Base-by-base conservation (phyloP, 495 filamentous ascomycete genomes). In the Thermochaetoides thermophila region DNA sequence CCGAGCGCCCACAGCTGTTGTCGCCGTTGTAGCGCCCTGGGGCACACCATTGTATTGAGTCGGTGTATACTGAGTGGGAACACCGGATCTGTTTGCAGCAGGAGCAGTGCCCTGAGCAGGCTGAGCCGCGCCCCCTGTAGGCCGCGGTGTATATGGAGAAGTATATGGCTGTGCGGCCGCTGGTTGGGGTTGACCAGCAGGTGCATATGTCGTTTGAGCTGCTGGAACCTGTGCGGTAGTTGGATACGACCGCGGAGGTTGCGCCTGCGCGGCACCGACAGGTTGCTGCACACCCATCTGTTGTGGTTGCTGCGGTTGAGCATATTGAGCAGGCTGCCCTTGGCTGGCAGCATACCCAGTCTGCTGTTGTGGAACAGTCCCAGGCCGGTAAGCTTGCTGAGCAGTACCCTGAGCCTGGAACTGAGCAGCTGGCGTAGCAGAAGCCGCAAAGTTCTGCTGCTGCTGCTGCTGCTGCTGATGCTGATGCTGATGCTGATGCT, bases 121-220 rank as follows among this genome's bases (percentile, higher is more conserved):
- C 4, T 39, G 42, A 7, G 34, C 32, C 11, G 27, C 37, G 13
- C 37, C 40, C 11, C 21, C 21, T 6, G 21, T 11, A 19, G 42
- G 20, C 16, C 50, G 50, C 29, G 59, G 49, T 23, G 53, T 47
- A 34, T 66, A 63, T 7, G 63, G 61, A 5, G 63, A 63, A 24
- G 53, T 56, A 34, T 64, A 64, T n/a, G n/a, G n/a, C n/a, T n/a
- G n/a, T n/a, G n/a, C n/a, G 3, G 58, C 47, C 19, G 53, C 49
- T 29, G 50, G 39, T 32, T 56, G 55, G 17, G 46, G n/a, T 16
- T 41, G 52, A 15, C 37, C 34, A n/a, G n/a, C n/a, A n/a, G n/a
- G n/a, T n/a, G n/a, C n/a, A n/a, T n/a, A n/a, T n/a, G n/a, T n/a
- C n/a, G n/a, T n/a, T 17, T 43, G 56, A 15, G 50, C 31, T 18